These are phyloP conservation scores for Hymenoscyphus infarciens DNA, from an alignment of 2,329 filamentous ascomycete species.

Conservation along the genomic window DNA sequence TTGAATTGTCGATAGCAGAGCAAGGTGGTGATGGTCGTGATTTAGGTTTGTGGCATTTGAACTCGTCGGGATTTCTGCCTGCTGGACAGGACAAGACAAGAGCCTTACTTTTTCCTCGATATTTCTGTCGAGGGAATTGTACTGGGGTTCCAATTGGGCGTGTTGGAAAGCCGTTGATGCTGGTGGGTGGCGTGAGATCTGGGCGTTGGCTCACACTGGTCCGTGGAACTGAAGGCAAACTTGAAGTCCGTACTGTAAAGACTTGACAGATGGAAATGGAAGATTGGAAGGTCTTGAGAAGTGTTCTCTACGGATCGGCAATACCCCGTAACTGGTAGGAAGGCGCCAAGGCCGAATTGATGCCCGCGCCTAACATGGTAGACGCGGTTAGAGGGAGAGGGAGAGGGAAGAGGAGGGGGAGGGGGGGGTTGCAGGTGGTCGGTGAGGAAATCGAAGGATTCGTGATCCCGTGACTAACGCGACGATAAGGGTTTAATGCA, in stretches of 20 bases:
- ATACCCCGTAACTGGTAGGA: not conserved
- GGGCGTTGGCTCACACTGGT: not conserved
- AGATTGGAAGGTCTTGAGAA: not conserved
- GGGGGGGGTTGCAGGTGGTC: not conserved
- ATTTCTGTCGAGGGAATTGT: not conserved
- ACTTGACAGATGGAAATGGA: not conserved
- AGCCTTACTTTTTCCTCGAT: not conserved
- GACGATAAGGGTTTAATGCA: too few species aligned
- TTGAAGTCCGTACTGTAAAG: too few species aligned
- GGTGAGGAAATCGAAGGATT: not conserved
- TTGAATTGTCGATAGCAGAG: not conserved
- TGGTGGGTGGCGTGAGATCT: not conserved
- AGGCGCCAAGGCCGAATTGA: not conserved
- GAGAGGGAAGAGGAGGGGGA: not conserved
- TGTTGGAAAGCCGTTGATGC: not conserved
- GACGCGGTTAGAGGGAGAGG: not conserved
- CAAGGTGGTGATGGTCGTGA: not conserved
- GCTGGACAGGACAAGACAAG: not conserved
- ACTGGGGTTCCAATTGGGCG: constrained; percentile 1
- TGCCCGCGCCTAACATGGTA: not conserved
- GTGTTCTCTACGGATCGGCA: not conserved
- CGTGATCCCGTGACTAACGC: not conserved
- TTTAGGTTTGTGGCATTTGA: not conserved
- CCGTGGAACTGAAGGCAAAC: too few species aligned
- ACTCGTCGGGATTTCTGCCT: not conserved